Evolutionary conservation across 306 rosid species (phyloP), one percentile per base, ranked within the genome.

Genomic region (Citrullus amarus): DNA sequence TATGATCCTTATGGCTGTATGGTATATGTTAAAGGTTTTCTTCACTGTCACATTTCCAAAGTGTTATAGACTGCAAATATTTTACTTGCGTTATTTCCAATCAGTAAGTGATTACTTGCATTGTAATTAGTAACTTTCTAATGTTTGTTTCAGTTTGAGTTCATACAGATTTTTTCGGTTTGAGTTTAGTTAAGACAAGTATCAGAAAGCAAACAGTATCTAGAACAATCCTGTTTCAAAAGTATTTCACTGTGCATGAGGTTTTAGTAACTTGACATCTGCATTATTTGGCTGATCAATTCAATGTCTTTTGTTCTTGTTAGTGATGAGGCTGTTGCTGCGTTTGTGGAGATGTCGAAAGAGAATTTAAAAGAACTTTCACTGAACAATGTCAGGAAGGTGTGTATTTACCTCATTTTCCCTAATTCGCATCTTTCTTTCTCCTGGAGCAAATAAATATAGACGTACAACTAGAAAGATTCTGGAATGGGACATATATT

Each of bases 271-370:
- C 56, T 48, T 48, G 4, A 25, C 6, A 18, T 71, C 58, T 50
- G 59, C 22, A 25, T 13, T 48, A 50, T 48, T 48, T 48, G 41
- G 41, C 58, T 71, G 77, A 48, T 43, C 8, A 36, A 70, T 44
- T 25, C 36, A 22, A 44, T 43, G 22, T 71, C 7, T 1, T 34
- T 76, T 83, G 41, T 78, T 78, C 41, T 51, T 71, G 80, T 54
- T 79, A 94, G 98, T 82, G 98, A 95, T 81, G 93, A 89, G 79
- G 90, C 97, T 67, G 78, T 95, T 81, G 96, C 96, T 74, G 97
- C 96, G 28, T 92, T 89, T 78, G 56, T 95, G 77, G 91, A 86
- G 82, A 85, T 82, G n/a, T 78, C 66, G 36, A 97, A 93, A 80
- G 88, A 67, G 71, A 62, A 56, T 77, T 83, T 95, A 72, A 81